Percentiles rank a stretch among this genome's conserved stretches.
Conservation (phyloP, 208 protist genomes). For the Trypanosomatidae sp. region DNA sequence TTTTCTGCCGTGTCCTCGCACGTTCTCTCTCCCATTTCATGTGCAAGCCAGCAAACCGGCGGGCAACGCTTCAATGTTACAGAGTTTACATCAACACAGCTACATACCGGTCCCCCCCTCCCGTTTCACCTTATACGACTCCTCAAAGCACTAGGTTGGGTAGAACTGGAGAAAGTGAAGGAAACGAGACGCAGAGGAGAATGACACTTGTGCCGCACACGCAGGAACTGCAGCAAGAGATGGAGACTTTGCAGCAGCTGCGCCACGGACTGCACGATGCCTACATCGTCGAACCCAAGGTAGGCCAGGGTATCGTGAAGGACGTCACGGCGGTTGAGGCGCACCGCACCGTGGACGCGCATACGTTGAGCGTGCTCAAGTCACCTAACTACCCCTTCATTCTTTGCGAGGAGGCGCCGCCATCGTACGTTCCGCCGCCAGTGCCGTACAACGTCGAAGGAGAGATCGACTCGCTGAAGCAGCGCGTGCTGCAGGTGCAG, state of each 20-base stretch:
- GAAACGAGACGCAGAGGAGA: neutral
- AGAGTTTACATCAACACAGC: neutral
- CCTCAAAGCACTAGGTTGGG: neutral
- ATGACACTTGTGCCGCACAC: slow-evolving; percentile 36
- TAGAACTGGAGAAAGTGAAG: neutral
- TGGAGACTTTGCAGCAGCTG: slow-evolving; percentile 39
- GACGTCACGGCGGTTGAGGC: slow-evolving; percentile 16
- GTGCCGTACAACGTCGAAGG: slow-evolving; percentile 77
- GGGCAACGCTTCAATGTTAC: neutral
- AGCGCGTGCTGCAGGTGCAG: slow-evolving; percentile 59
- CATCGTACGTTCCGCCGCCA: slow-evolving; percentile 68
- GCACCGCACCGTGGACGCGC: slow-evolving; percentile 69
- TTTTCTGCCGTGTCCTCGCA: neutral
- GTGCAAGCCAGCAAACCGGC: neutral
- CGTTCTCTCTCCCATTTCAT: neutral
- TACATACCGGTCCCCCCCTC: neutral
- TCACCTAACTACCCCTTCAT: slow-evolving; percentile 80
- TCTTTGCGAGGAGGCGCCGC: slow-evolving; percentile 79
- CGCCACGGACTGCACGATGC: slow-evolving; percentile 49
- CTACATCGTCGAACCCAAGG: slow-evolving; percentile 36
- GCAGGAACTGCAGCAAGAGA: slow-evolving; percentile 38
- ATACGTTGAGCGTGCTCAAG: slow-evolving; percentile 62
- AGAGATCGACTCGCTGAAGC: slow-evolving; percentile 55
- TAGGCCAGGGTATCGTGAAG: neutral
- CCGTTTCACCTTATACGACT: too few relatives aligned